phyloP scores from a whole-genome alignment of 2,329 filamentous ascomycete species.

The Calonectria crousiana region DNA sequence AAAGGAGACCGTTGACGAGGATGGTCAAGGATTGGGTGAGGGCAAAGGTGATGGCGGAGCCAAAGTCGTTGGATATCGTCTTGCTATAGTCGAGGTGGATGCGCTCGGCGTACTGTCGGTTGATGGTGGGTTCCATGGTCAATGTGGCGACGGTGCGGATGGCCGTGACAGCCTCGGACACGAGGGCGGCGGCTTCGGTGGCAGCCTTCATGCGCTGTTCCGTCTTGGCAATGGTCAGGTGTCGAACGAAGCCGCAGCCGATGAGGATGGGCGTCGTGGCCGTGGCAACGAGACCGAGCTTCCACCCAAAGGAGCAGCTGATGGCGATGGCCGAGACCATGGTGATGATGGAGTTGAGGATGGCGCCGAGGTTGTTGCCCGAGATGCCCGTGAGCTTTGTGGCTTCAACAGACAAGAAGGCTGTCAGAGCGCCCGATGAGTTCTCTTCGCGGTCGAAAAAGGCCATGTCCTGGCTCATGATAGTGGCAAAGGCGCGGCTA shows the following conservation, averaged over 20 bases:
- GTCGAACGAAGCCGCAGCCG: not conserved
- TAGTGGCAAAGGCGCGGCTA: not conserved
- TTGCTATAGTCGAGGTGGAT: not conserved
- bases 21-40: slow-evolving; percentile 11
- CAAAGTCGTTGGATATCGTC: not conserved
- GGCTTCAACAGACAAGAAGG: not conserved
- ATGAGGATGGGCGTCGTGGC: slow-evolving; percentile 2
- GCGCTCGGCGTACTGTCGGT: not conserved
- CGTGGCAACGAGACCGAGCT: slow-evolving; percentile 3
- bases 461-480: slow-evolving; percentile 13
- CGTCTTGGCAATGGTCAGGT: slow-evolving; percentile 1
- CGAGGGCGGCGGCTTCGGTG: slow-evolving; percentile 4
- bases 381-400: slow-evolving; percentile 2
- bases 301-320: slow-evolving; percentile 2
- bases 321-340: slow-evolving; percentile 8
- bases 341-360: slow-evolving; percentile 14
- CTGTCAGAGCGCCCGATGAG: slow-evolving; percentile 3
- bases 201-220: not conserved
- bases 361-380: slow-evolving; percentile 2
- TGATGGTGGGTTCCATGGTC: slow-evolving; percentile 8
- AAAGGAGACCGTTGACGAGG: slow-evolving; percentile 9
- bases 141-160: slow-evolving; percentile 12
- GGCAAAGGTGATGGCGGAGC: not conserved
- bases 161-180: slow-evolving; percentile 15
- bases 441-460: slow-evolving; percentile 16